phyloP scores from a whole-genome alignment of 495 filamentous ascomycete species.

The Penicillium flavigenum region DNA sequence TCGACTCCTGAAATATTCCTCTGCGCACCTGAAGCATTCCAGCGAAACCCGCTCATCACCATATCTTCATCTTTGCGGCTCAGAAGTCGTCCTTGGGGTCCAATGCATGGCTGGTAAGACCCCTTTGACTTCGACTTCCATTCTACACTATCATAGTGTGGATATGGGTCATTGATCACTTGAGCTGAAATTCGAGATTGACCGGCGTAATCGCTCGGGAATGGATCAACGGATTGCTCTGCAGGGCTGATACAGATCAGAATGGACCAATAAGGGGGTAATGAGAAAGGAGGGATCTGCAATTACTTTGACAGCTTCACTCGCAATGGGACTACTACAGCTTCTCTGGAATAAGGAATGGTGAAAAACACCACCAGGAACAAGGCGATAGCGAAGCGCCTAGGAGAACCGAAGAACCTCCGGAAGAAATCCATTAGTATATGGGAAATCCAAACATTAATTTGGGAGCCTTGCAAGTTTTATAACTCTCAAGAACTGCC shows the following conservation, averaged over 20 bases:
- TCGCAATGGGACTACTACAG: background rate
- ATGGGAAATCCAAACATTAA: background rate
- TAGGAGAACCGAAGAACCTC: background rate
- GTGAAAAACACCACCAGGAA: background rate
- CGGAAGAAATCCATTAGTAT: conserved; percentile 3
- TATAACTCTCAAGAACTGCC: background rate
- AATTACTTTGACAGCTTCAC: background rate
- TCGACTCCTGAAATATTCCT: background rate
- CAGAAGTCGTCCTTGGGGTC: conserved; percentile 40
- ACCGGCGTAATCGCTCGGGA: conserved; percentile 6
- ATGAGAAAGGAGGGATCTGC: background rate
- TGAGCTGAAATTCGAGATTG: background rate
- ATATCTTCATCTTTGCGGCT: conserved; percentile 39
- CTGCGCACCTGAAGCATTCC: conserved; percentile 15
- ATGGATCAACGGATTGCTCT: background rate
- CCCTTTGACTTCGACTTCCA: conserved; percentile 44
- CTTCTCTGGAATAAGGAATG: conserved; percentile 4
- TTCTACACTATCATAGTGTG: conserved; percentile 41
- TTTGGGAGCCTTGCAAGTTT: background rate
- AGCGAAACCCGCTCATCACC: conserved; percentile 12
- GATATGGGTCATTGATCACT: conserved; percentile 46
- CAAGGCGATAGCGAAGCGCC: conserved; percentile 4
- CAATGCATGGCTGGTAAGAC: conserved; percentile 37
- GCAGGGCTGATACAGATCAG: conserved; percentile 8
- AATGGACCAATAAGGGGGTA: background rate